Base-by-base conservation (phyloP, 495 filamentous ascomycete species). In the Penicillium arizonense region DNA sequence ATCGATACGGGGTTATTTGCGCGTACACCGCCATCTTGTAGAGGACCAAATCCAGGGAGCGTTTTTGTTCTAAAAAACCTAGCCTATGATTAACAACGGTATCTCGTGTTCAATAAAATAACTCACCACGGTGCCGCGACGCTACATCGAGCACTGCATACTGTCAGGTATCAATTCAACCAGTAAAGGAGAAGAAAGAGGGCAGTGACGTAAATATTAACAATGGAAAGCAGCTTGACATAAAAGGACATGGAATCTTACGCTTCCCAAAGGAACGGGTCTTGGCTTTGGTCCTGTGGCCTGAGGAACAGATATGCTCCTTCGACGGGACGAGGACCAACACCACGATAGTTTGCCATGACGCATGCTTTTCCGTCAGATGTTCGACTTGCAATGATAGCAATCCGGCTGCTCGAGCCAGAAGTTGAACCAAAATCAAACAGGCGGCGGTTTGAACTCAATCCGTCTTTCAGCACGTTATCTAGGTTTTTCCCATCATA, bases 1-100 rank as follows among this genome's bases (percentile, higher is more conserved):
- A 58, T 50, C 7, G 54, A 38, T 0, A 63, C 38, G 1, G 69
- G 69, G 43, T 70, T 62, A 36, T 75, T 75, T 13, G 66, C 54
- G 1, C 56, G 47, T 11, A 67, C 58, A 1, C 69, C 70, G 8
- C 57, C 68, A 52, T 74, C 72, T 53, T 75, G 69, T 16, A 75
- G 63, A 0, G 62, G 60, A 6, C 65, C 65, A 24, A 72, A 45
- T 0, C 64, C 62, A 12, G 55, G 41, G 6, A 75, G 56, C 16
- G 41, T 18, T 35, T 67, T 67, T 3, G 68, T 58, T 12, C 36
- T 42, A 45, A 72, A 72, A 41, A 56, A 71, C 45, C 67, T 65
- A 32, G 20, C 9, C 34, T 2, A 13, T 24, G 23, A 40, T 58
- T 44, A 62, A 48, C 46, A 12, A 44, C 18, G 40, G 14, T 14